phyloP scores from a whole-genome alignment of 1,284 basidiomycete genomes.

The Heterobasidion occidentale region DNA sequence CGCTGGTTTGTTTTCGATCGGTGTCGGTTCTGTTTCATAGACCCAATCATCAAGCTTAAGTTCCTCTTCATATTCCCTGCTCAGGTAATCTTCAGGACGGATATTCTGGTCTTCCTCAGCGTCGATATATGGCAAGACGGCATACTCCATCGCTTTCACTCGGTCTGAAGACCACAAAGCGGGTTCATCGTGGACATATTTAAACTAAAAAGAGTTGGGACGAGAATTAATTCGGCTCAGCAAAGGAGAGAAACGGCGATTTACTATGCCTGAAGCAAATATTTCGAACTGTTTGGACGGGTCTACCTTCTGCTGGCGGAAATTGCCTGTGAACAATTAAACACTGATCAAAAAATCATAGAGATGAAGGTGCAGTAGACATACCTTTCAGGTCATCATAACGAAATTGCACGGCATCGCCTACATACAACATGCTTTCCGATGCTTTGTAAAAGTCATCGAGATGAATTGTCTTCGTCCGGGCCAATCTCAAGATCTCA shows the following conservation, averaged over 20 bases:
- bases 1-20: too few species aligned
- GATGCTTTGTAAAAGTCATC: slow-evolving; percentile 8
- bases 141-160: background rate
- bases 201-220: slow-evolving; percentile 5
- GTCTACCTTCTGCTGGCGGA: slow-evolving; percentile 5
- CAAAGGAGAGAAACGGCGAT: background rate
- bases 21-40: background rate
- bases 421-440: too few species aligned
- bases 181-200: background rate
- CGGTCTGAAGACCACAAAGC: slow-evolving; percentile 5
- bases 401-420: too few species aligned
- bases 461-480: slow-evolving; percentile 9
- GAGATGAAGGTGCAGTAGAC: too few species aligned
- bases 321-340: slow-evolving; percentile 3
- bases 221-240: too few species aligned
- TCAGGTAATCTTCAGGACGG: background rate
- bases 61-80: background rate
- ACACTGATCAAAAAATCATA: too few species aligned
- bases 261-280: slow-evolving; percentile 9
- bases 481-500: slow-evolving; percentile 14
- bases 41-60: background rate
- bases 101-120: background rate
- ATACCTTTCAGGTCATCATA: too few species aligned
- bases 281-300: slow-evolving; percentile 9
- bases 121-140: background rate